Percentiles rank a stretch among this genome's conserved stretches.
Conservation (phyloP, 768 basidiomycete genomes). For the Coprinopsis marcescibilis region DNA sequence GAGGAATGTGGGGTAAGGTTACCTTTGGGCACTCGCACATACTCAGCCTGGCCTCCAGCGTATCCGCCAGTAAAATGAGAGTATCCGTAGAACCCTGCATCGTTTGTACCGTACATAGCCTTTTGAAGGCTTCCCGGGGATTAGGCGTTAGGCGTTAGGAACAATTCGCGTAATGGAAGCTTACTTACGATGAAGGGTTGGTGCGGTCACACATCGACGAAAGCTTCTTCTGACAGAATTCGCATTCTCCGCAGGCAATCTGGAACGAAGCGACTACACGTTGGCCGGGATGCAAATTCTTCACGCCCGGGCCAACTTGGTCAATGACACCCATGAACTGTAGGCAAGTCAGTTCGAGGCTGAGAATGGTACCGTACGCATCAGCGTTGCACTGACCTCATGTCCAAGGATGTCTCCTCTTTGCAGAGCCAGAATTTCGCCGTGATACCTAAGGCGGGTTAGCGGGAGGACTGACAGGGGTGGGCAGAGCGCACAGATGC, state of each 20-base stretch:
- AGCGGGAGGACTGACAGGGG: not conserved
- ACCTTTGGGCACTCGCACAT: slow-evolving; percentile 62
- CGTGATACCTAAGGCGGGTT: slow-evolving; percentile 49
- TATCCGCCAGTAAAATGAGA: slow-evolving; percentile 71
- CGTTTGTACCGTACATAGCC: slow-evolving; percentile 58
- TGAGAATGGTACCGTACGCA: not conserved
- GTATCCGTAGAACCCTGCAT: slow-evolving; percentile 69
- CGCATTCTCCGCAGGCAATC: slow-evolving; percentile 67
- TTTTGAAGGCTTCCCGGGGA: slow-evolving; percentile 37
- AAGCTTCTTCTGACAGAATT: slow-evolving; percentile 67
- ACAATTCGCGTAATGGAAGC: slow-evolving; percentile 2
- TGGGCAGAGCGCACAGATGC: slow-evolving; percentile 35
- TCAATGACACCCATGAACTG: slow-evolving; percentile 68
- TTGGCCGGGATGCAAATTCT: slow-evolving; percentile 53
- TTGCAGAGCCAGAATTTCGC: slow-evolving; percentile 63
- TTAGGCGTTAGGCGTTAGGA: not conserved
- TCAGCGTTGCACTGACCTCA: slow-evolving; percentile 42
- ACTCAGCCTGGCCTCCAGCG: slow-evolving; percentile 73
- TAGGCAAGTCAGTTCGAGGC: not conserved
- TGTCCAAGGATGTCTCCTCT: slow-evolving; percentile 74
- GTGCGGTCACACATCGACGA: slow-evolving; percentile 73
- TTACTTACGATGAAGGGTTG: slow-evolving; percentile 52
- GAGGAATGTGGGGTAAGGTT: not conserved
- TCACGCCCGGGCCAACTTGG: slow-evolving; percentile 59
- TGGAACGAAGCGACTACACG: slow-evolving; percentile 79